Percentiles rank a stretch among this genome's conserved stretches.
Conservation (phyloP, 1,284 basidiomycete species). For the Schizophyllum amplum region DNA sequence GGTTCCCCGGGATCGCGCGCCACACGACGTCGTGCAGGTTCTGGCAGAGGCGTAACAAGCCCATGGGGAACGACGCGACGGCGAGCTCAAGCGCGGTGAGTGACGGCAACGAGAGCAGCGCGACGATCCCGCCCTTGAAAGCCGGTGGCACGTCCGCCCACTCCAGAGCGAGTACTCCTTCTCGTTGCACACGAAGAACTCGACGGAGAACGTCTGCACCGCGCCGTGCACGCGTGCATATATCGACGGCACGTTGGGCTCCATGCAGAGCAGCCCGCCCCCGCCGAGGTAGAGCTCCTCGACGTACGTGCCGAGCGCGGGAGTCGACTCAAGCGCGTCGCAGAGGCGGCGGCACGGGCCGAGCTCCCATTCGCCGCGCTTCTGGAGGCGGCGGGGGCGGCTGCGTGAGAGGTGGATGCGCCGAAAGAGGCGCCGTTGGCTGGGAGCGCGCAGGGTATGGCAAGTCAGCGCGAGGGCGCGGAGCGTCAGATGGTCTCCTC, state of each 20-base stretch:
- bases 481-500: not conserved
- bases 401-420: not conserved
- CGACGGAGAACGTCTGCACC: not conserved
- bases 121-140: not conserved
- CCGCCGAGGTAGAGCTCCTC: not conserved
- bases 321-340: not conserved
- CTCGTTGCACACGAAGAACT: not conserved
- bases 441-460: not conserved
- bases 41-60: not conserved
- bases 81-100: not conserved
- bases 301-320: not conserved
- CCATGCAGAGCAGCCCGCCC: not conserved
- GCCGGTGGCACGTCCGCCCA: not conserved
- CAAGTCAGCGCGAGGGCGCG: not conserved
- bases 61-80: not conserved
- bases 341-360: not conserved
- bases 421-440: not conserved
- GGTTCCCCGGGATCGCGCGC: not conserved
- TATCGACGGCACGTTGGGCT: not conserved
- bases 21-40: not conserved
- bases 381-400: not conserved
- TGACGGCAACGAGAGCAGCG: not conserved
- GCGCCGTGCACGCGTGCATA: not conserved
- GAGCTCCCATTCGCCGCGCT: not conserved
- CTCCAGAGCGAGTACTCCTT: not conserved